Conservation (phyloP, 78 protist species). For the Cyanophora paradoxa region DNA sequence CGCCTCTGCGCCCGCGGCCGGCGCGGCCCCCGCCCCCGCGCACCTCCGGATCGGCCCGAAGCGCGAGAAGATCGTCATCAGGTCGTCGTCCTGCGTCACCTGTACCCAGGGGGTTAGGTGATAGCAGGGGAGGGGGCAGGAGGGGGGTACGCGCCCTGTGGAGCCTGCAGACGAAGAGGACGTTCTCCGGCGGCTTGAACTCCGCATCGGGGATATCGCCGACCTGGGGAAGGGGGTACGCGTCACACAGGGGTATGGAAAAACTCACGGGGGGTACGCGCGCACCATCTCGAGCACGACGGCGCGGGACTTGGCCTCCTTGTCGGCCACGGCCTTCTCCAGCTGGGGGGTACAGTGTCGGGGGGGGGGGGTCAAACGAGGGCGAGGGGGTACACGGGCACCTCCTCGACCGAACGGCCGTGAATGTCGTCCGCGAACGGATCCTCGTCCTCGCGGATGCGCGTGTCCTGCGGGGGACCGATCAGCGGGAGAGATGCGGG, state of each 20-base stretch:
- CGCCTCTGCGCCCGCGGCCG: no score
- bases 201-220: constrained; percentile 91
- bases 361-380: no score
- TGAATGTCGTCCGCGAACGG: background rate
- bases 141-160: no score
- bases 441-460: constrained; percentile 30
- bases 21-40: no score
- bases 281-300: constrained; percentile 60
- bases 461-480: no score
- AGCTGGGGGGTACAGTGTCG: no score
- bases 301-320: constrained; percentile 62
- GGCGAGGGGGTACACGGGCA: no score
- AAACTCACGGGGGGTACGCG: constrained; percentile 16
- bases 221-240: constrained; percentile 17
- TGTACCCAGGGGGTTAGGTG: no score
- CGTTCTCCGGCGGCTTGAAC: constrained; percentile 89
- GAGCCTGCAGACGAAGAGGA: constrained; percentile 92
- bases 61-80: constrained; percentile 78
- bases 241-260: background rate
- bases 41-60: constrained; percentile 87
- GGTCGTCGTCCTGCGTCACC: constrained; percentile 80
- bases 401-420: constrained; percentile 24
- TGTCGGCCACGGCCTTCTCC: constrained; percentile 18
- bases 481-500: no score
- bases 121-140: no score